Evolutionary conservation across 148 eudicot genomes (phyloP), one percentile per base, ranked within the genome.

Genomic region (Camellia granthamiana): DNA sequence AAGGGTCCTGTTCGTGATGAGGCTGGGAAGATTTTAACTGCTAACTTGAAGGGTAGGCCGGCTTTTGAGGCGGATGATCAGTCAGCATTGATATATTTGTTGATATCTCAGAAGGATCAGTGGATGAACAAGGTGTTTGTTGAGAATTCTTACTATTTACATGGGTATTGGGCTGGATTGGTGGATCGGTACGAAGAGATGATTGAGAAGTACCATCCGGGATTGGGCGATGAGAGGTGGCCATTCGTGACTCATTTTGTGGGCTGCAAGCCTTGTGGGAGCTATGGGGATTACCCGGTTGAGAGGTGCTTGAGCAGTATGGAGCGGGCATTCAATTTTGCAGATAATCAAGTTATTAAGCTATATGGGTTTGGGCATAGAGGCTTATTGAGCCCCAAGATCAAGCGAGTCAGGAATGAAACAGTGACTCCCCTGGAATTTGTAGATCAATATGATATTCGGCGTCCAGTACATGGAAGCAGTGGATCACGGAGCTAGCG

Each of bases 201-300:
- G 82, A 84, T 78, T 5, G 87, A 88, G 81, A 87, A 86, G 72
- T 83, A 89, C 61, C 88, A 92, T 60, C 88, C 90, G 0, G 92
- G 92, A 0, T 87, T 85, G 52, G 95, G 90, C 21, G 93, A 87
- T 2, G 90, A 88, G 79, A 84, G 92, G 78, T 83, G 97, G 94
- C 97, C 97, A 0, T 91, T 93, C 73, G 87, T 93, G 62, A 93
- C 97, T 0, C 97, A 93, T 84, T 92, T 92, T 77, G 93, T 89
- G 2, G 96, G 96, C 51, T 92, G 97, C 67, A 89, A 92, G 77
- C 90, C 97, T 81, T 92, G 97, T 79, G 91, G 90, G n/a, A 88
- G 91, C 69, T 87, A 87, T 21, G 95, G 91, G 12, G 95, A 91
- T 85, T 90, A 88, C 75, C 88, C 95, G 0, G 92, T 84, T 16